Conservation (phyloP, 2,329 filamentous ascomycete genomes). For the Phoma sp. region DNA sequence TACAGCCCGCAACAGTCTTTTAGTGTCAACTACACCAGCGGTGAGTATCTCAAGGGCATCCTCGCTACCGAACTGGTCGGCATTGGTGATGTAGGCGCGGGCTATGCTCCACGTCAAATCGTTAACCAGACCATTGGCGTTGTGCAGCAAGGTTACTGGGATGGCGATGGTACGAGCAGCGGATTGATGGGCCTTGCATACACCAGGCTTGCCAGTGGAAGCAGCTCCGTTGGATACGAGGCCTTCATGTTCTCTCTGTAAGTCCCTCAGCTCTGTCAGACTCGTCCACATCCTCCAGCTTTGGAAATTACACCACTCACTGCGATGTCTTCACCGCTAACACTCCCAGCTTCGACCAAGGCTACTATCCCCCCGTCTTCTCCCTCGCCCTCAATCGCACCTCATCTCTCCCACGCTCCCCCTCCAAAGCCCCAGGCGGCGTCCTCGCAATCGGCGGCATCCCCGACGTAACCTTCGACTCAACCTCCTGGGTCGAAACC, state of each 20-base stretch:
- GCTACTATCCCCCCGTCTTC: slow-evolving; percentile 28
- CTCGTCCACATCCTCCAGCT: too few species aligned
- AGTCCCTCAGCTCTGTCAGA: too few species aligned
- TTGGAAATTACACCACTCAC: too few species aligned
- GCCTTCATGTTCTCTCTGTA: slow-evolving; percentile 35
- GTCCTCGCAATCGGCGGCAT: slow-evolving; percentile 44
- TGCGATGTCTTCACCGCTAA: neutral
- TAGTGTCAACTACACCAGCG: slow-evolving; percentile 32
- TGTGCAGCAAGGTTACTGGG: slow-evolving; percentile 38
- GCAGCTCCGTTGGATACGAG: slow-evolving; percentile 28
- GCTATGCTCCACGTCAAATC: slow-evolving; percentile 16
- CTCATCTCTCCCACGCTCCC: neutral
- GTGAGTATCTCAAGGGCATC: slow-evolving; percentile 32
- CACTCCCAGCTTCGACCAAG: slow-evolving; percentile 12
- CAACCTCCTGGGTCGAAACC: slow-evolving; percentile 25
- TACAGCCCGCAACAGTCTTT: slow-evolving; percentile 20
- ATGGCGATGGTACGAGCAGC: slow-evolving; percentile 36
- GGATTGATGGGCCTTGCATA: slow-evolving; percentile 42
- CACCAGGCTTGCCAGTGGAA: slow-evolving; percentile 25
- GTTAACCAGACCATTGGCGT: slow-evolving; percentile 38
- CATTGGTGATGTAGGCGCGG: slow-evolving; percentile 21
- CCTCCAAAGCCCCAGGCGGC: slow-evolving; percentile 27
- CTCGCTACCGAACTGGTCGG: slow-evolving; percentile 33
- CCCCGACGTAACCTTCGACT: slow-evolving; percentile 24
- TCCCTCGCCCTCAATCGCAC: slow-evolving; percentile 34